Base-by-base conservation (phyloP, 495 filamentous ascomycete genomes). In the Alectoria sarmentosa region DNA sequence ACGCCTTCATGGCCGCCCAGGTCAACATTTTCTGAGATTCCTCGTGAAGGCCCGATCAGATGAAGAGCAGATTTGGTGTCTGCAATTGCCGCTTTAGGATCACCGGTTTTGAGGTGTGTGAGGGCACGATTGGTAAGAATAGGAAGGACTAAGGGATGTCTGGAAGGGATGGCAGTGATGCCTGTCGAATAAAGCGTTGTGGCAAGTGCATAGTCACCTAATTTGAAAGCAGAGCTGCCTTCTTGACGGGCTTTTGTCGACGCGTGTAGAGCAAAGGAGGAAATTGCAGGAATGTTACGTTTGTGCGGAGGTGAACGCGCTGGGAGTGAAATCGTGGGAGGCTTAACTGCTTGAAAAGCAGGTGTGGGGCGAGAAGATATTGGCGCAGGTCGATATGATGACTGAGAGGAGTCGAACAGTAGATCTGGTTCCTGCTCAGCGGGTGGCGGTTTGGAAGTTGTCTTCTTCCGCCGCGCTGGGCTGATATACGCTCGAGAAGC, bases 91-190 rank as follows among this genome's bases (percentile, higher is more conserved):
- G 87, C 82, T 73, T 93, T 95, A 1, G 92, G 88, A 64, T 95
- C 91, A 58, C 94, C 94, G 0, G 88, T 90, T 71, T 96, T 97
- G 56, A 96, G 79, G 17, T 87, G 85, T 0, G 91, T 94, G 65
- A 97, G 86, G 14, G 94, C 89, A 60, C 91, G 94, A 75, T 98
- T 98, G 76, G 89, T 92, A 60, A 92, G 86, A 30, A 97, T 79
- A 32, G 96, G 76, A 66, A 98, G 92, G 52, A 86, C 83, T 48
- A 98, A 79, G 17, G 91, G 91, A 72, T 98, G 95, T n/a, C 81
- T 81, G 17, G 84, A 74, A 11, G 94, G 95, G 36, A 98, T 79
- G 60, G 82, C 82, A 6, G 80, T 72, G 11, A 98, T 82, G 3
- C 94, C 89, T 42, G 83, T 78, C 1, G 88, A 85, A 78, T 97